A percentile compares a stretch with the other conserved stretches of the same genome.
These are phyloP conservation scores for Malassezia pachydermatis DNA, from an alignment of 1,284 basidiomycete genomes.

Conservation along the genomic window DNA sequence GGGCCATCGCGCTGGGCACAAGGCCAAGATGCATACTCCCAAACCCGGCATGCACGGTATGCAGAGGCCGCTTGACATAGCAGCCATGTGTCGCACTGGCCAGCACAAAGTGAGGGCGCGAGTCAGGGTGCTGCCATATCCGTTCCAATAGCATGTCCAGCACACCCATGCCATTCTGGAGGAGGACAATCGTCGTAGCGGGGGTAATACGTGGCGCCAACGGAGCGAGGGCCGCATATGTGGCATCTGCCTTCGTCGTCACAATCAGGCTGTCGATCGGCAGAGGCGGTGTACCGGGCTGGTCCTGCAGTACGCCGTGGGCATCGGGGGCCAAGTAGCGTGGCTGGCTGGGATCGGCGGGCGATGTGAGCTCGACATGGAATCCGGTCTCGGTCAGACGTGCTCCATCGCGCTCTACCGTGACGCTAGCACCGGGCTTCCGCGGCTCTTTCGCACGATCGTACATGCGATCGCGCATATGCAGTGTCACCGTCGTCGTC, in stretches of 20 bases:
- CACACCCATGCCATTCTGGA: constrained; percentile 84
- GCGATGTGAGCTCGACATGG: constrained; percentile 23
- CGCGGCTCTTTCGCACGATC: constrained; percentile 12
- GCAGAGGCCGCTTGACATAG: constrained; percentile 52
- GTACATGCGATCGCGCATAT: constrained; percentile 24
- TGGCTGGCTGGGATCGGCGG: constrained; percentile 1
- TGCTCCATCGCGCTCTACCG: constrained; percentile 28
- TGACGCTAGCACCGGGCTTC: constrained; percentile 2
- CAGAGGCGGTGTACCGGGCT: constrained; percentile 18
- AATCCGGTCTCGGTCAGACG: constrained; percentile 25
- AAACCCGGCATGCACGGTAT: constrained; percentile 63
- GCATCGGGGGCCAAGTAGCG: constrained; percentile 18
- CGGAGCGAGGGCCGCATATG: constrained; percentile 55
- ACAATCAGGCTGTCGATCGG: constrained; percentile 58
- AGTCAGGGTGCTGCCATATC: constrained; percentile 63
- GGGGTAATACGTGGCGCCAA: constrained; percentile 61
- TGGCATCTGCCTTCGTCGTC: constrained; percentile 67
- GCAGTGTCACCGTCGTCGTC: constrained; percentile 27
- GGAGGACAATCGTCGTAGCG: constrained; percentile 69
- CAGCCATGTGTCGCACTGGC: constrained; percentile 72
- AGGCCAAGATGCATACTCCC: constrained; percentile 71
- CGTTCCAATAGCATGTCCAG: constrained; percentile 65
- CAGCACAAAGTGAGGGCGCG: constrained; percentile 75
- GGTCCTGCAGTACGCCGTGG: constrained; percentile 21
- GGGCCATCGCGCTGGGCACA: constrained; percentile 55